A percentile compares a stretch with the other conserved stretches of the same genome.
phyloP scores from a whole-genome alignment of 345 rosid genomes.

The Theobroma cacao region DNA sequence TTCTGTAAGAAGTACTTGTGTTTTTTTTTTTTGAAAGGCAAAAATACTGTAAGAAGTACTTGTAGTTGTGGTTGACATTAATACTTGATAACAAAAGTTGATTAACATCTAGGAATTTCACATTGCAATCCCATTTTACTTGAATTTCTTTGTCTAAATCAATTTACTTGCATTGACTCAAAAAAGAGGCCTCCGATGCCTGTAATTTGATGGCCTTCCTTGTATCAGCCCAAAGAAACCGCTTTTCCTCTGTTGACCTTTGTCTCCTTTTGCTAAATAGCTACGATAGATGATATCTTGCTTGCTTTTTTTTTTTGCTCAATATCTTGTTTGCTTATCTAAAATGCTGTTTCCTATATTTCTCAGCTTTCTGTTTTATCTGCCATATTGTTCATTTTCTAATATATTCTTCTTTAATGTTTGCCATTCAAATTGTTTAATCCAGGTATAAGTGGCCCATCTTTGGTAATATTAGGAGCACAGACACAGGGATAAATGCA shows the following conservation, averaged over 20 bases:
- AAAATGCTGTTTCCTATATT: background rate
- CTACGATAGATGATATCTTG: background rate
- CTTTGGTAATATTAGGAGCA: slow-evolving; percentile 25
- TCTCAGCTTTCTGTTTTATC: background rate
- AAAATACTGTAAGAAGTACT: background rate
- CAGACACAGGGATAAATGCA: slow-evolving; percentile 16
- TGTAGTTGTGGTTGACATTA: background rate
- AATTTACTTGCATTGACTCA: slow-evolving; percentile 1
- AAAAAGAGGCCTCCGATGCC: background rate
- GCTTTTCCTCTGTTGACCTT: background rate
- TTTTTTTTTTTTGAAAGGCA: too few relatives aligned
- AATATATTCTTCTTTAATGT: background rate
- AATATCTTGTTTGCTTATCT: background rate
- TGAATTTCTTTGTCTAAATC: background rate
- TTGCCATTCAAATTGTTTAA: background rate
- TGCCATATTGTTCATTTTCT: background rate
- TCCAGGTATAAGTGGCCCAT: slow-evolving; percentile 1
- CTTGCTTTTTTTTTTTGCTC: too few relatives aligned
- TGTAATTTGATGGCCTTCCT: background rate
- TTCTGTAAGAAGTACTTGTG: background rate
- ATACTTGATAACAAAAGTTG: background rate
- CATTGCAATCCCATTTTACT: background rate
- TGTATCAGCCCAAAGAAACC: background rate
- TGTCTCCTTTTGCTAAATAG: background rate
- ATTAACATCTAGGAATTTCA: slow-evolving; percentile 7